Evolutionary conservation across 495 filamentous ascomycete species (phyloP), one percentile per base, ranked within the genome.

Genomic region (Halenospora varia): DNA sequence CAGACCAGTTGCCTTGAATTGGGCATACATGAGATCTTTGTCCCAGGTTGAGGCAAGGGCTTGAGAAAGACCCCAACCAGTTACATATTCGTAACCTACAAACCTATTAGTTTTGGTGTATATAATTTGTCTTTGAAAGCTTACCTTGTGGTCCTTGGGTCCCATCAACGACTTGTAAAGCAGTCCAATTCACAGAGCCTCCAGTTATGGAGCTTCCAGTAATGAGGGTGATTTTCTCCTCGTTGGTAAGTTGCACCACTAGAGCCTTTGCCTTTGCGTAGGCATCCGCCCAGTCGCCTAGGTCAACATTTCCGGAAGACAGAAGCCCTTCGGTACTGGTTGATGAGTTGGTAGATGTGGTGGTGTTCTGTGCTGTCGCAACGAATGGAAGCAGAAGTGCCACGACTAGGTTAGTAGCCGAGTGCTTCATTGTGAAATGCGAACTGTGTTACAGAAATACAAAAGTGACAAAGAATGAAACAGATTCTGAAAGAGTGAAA

Each of bases 31-130:
- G 18, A 86, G 71, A 0, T 69, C 65, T 48, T 75, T 74, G 61
- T 85, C 81, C 81, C 82, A 83, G 53, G 75, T 68, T 15, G 78
- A 77, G 10, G 75, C 79, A 1, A 77, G 70, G 3, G 78, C 78
- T 35, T 35, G 29, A 6, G 46, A 79, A 75, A 1, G 2, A 74
- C 66, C 42, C 70, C 70, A 35, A 70, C 69, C 20, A 77, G 64
- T 2, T 71, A 75, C 60, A 75, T 56, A 8, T 73, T 72, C 1
- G 63, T 67, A 56, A 75, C 76, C 23, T 77, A 71, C 3, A 77
- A 61, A 4, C 51, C 75, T 76, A 15, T 77, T 35, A 49, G 70
- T 70, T n/a, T 72, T 74, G 35, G 75, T 50, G 2, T n/a, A 25
- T 17, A 17, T 22, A 35, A 35, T 35, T 35, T 13, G 29, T 4